Percentiles rank a stretch among this genome's conserved stretches.
These are phyloP conservation scores for Coffea canephora DNA, from an alignment of 257 asterid species.

Conservation along the genomic window DNA sequence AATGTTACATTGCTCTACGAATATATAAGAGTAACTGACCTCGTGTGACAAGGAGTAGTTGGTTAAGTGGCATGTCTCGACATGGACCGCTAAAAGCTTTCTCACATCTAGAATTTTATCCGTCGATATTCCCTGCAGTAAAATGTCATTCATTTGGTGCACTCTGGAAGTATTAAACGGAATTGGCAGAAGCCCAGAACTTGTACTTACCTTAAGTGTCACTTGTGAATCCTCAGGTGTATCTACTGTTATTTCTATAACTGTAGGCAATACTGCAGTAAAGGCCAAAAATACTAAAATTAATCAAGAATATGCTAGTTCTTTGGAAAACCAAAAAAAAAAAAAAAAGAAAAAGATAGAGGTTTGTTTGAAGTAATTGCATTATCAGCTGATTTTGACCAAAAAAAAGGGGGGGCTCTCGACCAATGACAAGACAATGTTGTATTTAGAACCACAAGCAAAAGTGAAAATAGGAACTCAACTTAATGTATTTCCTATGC, in stretches of 20 bases:
- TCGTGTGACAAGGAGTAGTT: constrained; percentile 79
- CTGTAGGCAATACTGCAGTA: constrained; percentile 56
- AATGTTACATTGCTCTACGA: no score
- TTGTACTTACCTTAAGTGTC: constrained; percentile 56
- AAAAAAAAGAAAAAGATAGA: no score
- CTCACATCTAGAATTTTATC: constrained; percentile 88
- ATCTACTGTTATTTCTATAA: constrained; percentile 59
- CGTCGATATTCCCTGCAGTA: constrained; percentile 77
- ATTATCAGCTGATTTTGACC: not conserved
- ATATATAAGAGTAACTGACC: constrained; percentile 30
- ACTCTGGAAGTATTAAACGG: not conserved
- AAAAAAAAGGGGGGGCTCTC: not conserved
- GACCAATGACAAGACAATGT: not conserved
- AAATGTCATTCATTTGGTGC: not conserved
- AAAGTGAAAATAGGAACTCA: not conserved
- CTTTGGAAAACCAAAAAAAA: no score
- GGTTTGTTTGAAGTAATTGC: not conserved
- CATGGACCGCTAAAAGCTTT: constrained; percentile 71
- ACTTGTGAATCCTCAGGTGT: constrained; percentile 69
- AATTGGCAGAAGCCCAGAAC: not conserved
- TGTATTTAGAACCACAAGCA: not conserved
- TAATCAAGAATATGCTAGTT: no score
- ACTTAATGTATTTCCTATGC: not conserved
- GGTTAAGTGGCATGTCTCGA: constrained; percentile 83
- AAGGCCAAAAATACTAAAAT: not conserved